Evolutionary conservation across 768 basidiomycete species (phyloP).

Genomic region (Sarcomyxa edulis): DNA sequence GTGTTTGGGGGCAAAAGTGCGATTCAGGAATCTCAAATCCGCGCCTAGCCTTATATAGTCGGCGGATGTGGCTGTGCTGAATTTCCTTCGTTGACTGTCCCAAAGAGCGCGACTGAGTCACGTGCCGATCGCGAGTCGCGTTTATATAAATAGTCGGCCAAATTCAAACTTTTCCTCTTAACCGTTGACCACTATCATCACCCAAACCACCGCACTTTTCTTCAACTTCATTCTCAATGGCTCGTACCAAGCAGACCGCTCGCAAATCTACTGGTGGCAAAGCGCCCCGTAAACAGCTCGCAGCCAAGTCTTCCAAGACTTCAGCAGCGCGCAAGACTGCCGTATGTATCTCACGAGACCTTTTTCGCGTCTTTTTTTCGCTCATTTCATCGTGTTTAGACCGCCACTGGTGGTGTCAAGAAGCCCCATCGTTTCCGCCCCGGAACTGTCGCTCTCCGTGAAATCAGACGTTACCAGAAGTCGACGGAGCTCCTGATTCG

Average conservation of each 20-base stretch:
- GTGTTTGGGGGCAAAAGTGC: conserved; percentile 9
- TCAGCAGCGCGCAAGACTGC: conserved; percentile 58
- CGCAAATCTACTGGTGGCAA: conserved; percentile 61
- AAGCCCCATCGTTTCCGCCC: conserved; percentile 86
- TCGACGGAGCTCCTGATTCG: conserved; percentile 83
- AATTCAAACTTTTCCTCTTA: conserved; percentile 3
- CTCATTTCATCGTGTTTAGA: conserved; percentile 17
- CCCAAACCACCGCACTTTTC: not conserved
- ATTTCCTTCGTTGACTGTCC: conserved; percentile 13
- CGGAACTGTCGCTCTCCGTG: conserved; percentile 86
- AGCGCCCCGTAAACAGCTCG: conserved; percentile 69
- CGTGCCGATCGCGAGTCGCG: conserved; percentile 16
- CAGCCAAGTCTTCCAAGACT: conserved; percentile 60
- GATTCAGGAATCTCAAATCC: conserved; percentile 9
- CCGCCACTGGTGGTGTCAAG: conserved; percentile 83
- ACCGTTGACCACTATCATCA: conserved; percentile 10
- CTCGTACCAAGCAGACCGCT: conserved; percentile 54
- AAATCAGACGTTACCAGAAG: conserved; percentile 86
- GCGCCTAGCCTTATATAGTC: conserved; percentile 12
- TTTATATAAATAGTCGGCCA: conserved; percentile 19
- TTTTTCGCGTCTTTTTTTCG: not conserved
- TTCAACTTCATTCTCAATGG: conserved; percentile 29
- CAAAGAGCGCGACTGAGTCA: conserved; percentile 11
- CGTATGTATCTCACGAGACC: conserved; percentile 23
- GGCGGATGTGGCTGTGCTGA: conserved; percentile 21